Evolutionary conservation across 2,329 filamentous ascomycete genomes (phyloP).

Genomic region (Lojkania enalia): DNA sequence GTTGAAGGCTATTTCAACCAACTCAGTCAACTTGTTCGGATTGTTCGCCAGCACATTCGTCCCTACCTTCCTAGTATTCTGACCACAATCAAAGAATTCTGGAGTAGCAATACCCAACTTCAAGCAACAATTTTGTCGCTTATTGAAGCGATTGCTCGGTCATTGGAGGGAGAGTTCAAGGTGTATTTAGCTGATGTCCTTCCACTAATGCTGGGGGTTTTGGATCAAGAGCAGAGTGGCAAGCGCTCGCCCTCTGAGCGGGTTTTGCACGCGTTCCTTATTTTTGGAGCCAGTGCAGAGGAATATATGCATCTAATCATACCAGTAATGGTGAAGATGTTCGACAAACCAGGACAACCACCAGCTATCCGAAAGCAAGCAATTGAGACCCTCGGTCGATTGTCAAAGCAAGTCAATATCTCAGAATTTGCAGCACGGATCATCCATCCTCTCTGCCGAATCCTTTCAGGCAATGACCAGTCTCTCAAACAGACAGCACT

Average conservation of each 20-base stretch:
- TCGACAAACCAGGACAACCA: slow-evolving; percentile 85
- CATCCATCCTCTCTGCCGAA: slow-evolving; percentile 86
- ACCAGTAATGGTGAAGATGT: slow-evolving; percentile 89
- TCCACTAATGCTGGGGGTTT: slow-evolving; percentile 89
- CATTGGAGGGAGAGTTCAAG: slow-evolving; percentile 96
- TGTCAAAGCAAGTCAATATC: slow-evolving; percentile 94
- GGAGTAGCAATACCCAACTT: slow-evolving; percentile 76
- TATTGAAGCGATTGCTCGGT: slow-evolving; percentile 90
- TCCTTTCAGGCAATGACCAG: slow-evolving; percentile 74
- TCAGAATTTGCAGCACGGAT: slow-evolving; percentile 97
- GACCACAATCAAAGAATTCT: slow-evolving; percentile 84
- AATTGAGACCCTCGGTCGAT: slow-evolving; percentile 91
- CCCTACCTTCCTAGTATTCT: slow-evolving; percentile 88
- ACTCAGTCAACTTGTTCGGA: slow-evolving; percentile 86
- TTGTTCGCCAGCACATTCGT: slow-evolving; percentile 94
- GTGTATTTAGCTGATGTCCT: slow-evolving; percentile 87
- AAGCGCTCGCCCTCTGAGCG: slow-evolving; percentile 83
- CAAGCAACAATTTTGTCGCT: slow-evolving; percentile 90
- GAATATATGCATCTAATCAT: slow-evolving; percentile 99
- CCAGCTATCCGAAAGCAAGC: slow-evolving; percentile 79
- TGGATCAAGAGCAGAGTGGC: slow-evolving; percentile 79
- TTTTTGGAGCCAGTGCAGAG: slow-evolving; percentile 93
- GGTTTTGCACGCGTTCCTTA: slow-evolving; percentile 90
- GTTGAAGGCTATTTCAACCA: slow-evolving; percentile 98
- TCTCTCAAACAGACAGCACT: slow-evolving; percentile 78